Percentiles rank a stretch among this genome's conserved stretches.
Conservation (phyloP, 257 asterid genomes). For the Catharanthus roseus region DNA sequence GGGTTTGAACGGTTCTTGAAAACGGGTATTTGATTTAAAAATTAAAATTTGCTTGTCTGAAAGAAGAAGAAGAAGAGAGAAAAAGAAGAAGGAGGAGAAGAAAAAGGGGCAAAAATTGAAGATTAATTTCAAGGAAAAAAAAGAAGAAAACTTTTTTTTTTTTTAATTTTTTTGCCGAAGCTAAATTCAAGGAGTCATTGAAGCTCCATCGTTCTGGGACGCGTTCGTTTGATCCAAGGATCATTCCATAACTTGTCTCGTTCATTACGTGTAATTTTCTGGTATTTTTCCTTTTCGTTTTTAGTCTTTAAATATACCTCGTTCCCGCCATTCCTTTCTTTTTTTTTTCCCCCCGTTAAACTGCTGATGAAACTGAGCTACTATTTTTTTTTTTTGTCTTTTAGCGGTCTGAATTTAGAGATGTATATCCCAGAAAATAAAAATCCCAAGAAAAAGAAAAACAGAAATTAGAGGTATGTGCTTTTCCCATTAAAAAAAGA, state of each 20-base stretch:
- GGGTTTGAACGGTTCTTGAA: constrained; percentile 13
- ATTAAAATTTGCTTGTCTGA: neutral
- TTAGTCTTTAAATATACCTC: neutral
- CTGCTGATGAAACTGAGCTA: neutral
- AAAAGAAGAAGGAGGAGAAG: neutral
- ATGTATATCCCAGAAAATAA: no score
- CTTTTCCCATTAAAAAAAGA: no score
- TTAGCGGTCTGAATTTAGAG: neutral
- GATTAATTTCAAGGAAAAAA: neutral
- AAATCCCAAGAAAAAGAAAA: no score
- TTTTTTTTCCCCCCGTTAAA: neutral
- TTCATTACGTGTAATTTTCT: neutral
- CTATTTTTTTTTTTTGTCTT: neutral
- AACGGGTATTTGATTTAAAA: no score
- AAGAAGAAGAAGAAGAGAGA: neutral
- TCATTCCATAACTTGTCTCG: neutral
- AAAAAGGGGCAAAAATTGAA: neutral
- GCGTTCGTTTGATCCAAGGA: neutral
- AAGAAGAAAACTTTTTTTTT: no score
- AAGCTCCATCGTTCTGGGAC: constrained; percentile 24
- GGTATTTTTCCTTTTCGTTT: neutral
- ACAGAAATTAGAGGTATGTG: no score
- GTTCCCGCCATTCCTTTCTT: neutral
- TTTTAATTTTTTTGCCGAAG: constrained; percentile 2
- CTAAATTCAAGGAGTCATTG: constrained; percentile 44